These are phyloP conservation scores for Apiospora aurea DNA, from an alignment of 2,329 filamentous ascomycete species.

Conservation along the genomic window DNA sequence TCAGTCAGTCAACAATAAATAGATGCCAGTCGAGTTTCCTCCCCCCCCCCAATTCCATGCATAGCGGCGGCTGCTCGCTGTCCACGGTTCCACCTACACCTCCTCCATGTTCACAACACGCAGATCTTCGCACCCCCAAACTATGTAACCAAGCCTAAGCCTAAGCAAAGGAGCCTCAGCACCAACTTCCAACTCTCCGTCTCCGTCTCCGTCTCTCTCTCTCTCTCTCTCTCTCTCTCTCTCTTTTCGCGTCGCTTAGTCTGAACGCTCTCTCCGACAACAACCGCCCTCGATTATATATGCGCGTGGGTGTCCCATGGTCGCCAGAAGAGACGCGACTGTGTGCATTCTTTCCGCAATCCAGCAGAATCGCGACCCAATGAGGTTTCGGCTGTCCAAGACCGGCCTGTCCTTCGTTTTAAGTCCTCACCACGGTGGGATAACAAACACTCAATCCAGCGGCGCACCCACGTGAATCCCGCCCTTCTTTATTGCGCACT, in stretches of 20 bases:
- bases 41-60: background rate
- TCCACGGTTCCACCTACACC: constrained; percentile 8
- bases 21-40: background rate
- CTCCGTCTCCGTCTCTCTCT: background rate
- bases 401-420: constrained; percentile 7
- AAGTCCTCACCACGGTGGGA: constrained; percentile 6
- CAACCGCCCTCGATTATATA: constrained; percentile 2
- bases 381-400: background rate
- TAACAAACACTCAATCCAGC: constrained; percentile 13
- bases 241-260: background rate
- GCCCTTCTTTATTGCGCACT: background rate
- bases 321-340: constrained; percentile 3
- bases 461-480: constrained; percentile 19
- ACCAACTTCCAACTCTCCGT: constrained; percentile 17
- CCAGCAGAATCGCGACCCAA: background rate
- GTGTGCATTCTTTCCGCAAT: background rate
- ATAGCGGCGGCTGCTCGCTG: constrained; percentile 13
- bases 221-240: background rate
- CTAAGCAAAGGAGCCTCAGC: constrained; percentile 19
- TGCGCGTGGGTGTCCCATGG: background rate
- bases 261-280: constrained; percentile 14
- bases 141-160: constrained; percentile 16
- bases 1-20: background rate
- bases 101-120: constrained; percentile 9
- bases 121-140: constrained; percentile 20